phyloP scores from a whole-genome alignment of 2,329 filamentous ascomycete species.

The Bretziella fagacearum region DNA sequence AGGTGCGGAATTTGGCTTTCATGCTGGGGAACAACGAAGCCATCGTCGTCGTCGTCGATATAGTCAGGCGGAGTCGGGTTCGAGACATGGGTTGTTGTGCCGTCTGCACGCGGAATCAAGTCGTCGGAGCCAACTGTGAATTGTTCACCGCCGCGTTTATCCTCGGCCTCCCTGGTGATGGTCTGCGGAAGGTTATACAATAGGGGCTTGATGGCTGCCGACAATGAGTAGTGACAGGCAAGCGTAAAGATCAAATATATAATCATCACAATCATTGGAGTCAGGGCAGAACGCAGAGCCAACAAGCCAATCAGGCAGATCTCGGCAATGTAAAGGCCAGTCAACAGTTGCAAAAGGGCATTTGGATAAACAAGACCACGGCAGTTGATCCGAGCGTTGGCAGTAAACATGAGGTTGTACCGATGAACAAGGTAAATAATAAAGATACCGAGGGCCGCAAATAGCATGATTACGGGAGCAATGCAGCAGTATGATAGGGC shows the following conservation, averaged over 20 bases:
- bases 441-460: constrained; percentile 60
- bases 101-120: constrained; percentile 4
- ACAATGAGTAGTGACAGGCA: constrained; percentile 59
- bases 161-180: constrained; percentile 31
- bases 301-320: constrained; percentile 76
- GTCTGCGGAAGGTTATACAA: constrained; percentile 65
- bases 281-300: constrained; percentile 47
- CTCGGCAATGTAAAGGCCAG: constrained; percentile 68
- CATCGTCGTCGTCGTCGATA: constrained; percentile 16
- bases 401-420: constrained; percentile 82
- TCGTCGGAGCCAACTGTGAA: constrained; percentile 15
- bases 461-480: constrained; percentile 67
- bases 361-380: constrained; percentile 75
- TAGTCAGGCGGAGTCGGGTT: neutral
- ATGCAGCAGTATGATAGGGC: constrained; percentile 76
- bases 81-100: neutral
- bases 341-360: constrained; percentile 72
- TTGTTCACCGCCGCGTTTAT: constrained; percentile 7
- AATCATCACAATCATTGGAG: constrained; percentile 60
- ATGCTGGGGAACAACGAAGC: constrained; percentile 17
- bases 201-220: constrained; percentile 56
- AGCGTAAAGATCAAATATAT: constrained; percentile 57
- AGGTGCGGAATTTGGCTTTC: constrained; percentile 12
- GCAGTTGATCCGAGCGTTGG: constrained; percentile 66
- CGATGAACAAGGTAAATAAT: constrained; percentile 77